Base-by-base conservation (phyloP, 345 rosid species). In the Populus euphratica region DNA sequence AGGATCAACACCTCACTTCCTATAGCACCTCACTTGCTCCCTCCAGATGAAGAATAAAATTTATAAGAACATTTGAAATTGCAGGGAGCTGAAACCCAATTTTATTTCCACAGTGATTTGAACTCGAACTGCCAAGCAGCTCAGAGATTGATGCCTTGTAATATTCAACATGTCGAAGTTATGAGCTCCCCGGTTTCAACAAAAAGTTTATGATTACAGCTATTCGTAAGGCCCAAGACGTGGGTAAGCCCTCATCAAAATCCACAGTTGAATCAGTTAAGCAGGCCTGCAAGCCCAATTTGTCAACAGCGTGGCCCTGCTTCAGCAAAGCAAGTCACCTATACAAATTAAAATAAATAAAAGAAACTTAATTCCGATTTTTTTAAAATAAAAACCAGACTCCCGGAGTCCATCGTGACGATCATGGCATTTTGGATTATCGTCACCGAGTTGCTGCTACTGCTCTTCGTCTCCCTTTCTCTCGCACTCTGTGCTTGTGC, bases 241-340 rank as follows among this genome's bases (percentile, higher is more conserved):
- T 73, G 0, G 95, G 95, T 39, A 91, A 82, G 35, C 95, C 95
- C 29, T 84, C 89, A 29, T 93, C 93, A n/a, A 76, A 77, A 74
- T 91, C 95, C 93, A 89, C 87, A 36, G 68, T 82, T 8, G 95
- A 91, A 76, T 88, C 77, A 11, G 87, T 80, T 77, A 89, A 86
- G 62, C 96, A 91, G 1, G 96, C 96, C 17, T 93, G 88, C 49
- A 91, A 73, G 20, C 96, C 96, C 36, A 91, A 82, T 78, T 80
- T 68, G 82, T 85, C 88, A 73, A 88, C 96, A 0, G 93, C 93
- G 69, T 82, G 52, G 93, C 96, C 96, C 96, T 0, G 93, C 96
- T 82, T 91, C 93, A 36, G 96, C 93, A 77, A 89, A 88, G 86
- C 96, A 91, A 6, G 96, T 88, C 29, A 90, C 91, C 96, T 91